Evolutionary conservation across 2,329 filamentous ascomycete genomes (phyloP).

Genomic region (Cryphonectria carpinicola): DNA sequence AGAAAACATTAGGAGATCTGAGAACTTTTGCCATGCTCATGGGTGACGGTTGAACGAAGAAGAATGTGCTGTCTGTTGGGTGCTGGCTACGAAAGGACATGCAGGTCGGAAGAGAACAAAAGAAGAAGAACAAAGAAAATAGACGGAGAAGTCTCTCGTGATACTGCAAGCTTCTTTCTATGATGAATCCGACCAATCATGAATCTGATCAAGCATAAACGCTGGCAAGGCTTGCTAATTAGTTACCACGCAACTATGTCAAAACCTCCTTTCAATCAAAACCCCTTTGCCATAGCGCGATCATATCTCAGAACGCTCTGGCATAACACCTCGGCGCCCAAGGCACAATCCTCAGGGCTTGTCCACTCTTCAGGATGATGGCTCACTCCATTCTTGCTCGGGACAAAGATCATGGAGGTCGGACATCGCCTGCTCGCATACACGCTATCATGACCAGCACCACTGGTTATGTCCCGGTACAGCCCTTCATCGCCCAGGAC

Average conservation of each 20-base stretch:
- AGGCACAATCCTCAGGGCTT: constrained; percentile 60
- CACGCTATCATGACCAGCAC: constrained; percentile 55
- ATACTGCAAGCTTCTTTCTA: too few relatives aligned
- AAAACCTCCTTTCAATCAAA: neutral
- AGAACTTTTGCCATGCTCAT: too few relatives aligned
- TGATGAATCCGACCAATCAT: too few relatives aligned
- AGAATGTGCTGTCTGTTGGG: too few relatives aligned
- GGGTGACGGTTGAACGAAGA: too few relatives aligned
- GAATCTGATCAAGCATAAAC: too few relatives aligned
- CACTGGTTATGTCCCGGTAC: constrained; percentile 44
- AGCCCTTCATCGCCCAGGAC: constrained; percentile 56
- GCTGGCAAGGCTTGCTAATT: neutral
- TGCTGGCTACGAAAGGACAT: too few relatives aligned
- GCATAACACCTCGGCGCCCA: constrained; percentile 55
- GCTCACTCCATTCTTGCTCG: constrained; percentile 64
- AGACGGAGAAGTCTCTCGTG: too few relatives aligned
- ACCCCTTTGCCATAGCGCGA: constrained; percentile 15
- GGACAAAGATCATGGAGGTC: constrained; percentile 70
- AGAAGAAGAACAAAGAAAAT: too few relatives aligned
- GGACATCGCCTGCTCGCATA: constrained; percentile 62
- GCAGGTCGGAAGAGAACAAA: too few relatives aligned
- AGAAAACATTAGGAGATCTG: too few relatives aligned
- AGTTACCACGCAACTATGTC: neutral
- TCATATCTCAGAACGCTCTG: constrained; percentile 48
- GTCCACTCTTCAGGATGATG: constrained; percentile 68